Evolutionary conservation across 2,329 filamentous ascomycete genomes (phyloP).

Genomic region (Claviceps sp.): DNA sequence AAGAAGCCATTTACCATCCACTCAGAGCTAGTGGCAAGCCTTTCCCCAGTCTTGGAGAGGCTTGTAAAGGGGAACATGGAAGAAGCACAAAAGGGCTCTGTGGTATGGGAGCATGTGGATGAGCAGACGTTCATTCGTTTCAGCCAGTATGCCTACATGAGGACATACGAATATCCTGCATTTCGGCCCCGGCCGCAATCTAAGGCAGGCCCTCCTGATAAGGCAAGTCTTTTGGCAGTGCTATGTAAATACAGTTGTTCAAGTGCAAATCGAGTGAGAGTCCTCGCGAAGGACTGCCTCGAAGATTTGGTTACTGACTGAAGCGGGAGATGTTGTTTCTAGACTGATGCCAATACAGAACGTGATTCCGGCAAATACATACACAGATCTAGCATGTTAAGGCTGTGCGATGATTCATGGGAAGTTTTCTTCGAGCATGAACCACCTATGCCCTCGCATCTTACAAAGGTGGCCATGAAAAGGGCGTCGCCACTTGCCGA

Average conservation of each 20-base stretch:
- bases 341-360: background rate
- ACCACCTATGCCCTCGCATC: no score
- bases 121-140: background rate
- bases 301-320: no score
- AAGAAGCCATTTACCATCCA: background rate
- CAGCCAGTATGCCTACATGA: background rate
- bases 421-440: background rate
- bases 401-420: background rate
- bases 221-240: no score
- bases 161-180: background rate
- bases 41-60: background rate
- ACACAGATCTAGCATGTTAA: background rate
- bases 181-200: background rate
- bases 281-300: no score
- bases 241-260: no score
- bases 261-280: no score
- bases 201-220: background rate
- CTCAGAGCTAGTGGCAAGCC: background rate
- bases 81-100: background rate
- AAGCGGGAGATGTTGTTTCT: background rate
- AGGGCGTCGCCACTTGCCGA: background rate
- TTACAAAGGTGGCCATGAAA: background rate
- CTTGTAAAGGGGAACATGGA: background rate
- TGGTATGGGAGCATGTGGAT: background rate
- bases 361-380: no score